Evolutionary conservation across 1,284 basidiomycete species (phyloP).

Genomic region (Boletus semigastroideus): DNA sequence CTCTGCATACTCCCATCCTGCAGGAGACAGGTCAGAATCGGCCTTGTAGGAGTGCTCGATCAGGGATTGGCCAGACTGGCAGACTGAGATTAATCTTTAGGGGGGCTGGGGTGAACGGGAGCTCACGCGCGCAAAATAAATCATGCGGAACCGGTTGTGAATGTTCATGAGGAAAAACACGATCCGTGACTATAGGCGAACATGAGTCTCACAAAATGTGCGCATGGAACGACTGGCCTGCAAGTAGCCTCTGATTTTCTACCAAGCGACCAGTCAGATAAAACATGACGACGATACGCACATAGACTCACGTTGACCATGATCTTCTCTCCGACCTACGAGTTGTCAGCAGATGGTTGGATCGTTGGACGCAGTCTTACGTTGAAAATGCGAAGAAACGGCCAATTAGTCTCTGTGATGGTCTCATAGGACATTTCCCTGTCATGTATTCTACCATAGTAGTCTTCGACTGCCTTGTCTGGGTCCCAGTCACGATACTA

Average conservation of each 20-base stretch:
- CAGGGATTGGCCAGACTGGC: conserved; percentile 84
- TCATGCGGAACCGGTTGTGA: conserved; percentile 87
- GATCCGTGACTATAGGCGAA: conserved; percentile 72
- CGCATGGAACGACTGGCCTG: conserved; percentile 47
- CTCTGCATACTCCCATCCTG: conserved; percentile 94
- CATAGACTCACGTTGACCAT: conserved; percentile 73
- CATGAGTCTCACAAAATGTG: neutral
- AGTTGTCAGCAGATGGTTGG: conserved; percentile 5
- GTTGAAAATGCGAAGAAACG: conserved; percentile 96
- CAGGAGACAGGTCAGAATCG: conserved; percentile 93
- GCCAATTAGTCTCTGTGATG: conserved; percentile 81
- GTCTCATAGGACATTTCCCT: conserved; percentile 91
- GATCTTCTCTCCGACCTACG: conserved; percentile 87
- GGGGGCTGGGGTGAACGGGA: neutral
- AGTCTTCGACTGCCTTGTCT: conserved; percentile 88
- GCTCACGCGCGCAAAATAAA: conserved; percentile 88
- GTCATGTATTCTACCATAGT: conserved; percentile 85
- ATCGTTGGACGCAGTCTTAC: conserved; percentile 40
- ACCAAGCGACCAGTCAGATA: conserved; percentile 14
- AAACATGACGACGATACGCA: neutral
- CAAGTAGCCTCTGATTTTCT: conserved; percentile 87
- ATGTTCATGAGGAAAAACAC: conserved; percentile 99
- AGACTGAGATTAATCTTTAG: conserved; percentile 2
- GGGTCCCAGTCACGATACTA: conserved; percentile 94
- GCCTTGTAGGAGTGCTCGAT: conserved; percentile 99